These are phyloP conservation scores for Streptanthus diversifolius DNA, from an alignment of 345 rosid species.

Conservation along the genomic window DNA sequence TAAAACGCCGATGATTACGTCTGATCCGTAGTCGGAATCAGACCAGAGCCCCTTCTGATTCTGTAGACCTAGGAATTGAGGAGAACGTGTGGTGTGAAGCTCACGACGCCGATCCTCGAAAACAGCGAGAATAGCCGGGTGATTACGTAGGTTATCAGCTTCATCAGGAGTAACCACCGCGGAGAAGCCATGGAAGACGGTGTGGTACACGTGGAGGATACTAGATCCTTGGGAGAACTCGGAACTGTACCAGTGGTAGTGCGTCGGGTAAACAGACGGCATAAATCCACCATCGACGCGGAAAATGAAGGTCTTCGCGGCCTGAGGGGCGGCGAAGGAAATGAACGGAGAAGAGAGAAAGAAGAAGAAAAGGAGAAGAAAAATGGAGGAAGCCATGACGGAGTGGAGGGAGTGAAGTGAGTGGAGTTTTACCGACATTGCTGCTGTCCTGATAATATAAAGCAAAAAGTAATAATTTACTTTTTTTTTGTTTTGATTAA, in stretches of 20 bases:
- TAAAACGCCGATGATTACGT: slow-evolving; percentile 68
- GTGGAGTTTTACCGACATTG: slow-evolving; percentile 32
- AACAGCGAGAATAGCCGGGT: slow-evolving; percentile 66
- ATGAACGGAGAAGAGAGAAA: slow-evolving; percentile 20
- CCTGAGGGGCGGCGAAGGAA: neutral
- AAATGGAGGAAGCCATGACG: slow-evolving; percentile 26
- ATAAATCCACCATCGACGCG: slow-evolving; percentile 65
- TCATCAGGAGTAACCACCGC: slow-evolving; percentile 48
- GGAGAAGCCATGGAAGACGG: slow-evolving; percentile 93
- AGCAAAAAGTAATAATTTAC: neutral
- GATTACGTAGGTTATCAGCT: slow-evolving; percentile 46
- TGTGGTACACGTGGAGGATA: slow-evolving; percentile 78
- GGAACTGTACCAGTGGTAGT: slow-evolving; percentile 77
- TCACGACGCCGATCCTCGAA: slow-evolving; percentile 64
- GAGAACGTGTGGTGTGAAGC: slow-evolving; percentile 87
- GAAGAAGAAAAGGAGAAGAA: slow-evolving; percentile 6
- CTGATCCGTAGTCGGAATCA: slow-evolving; percentile 84
- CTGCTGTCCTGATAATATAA: slow-evolving; percentile 13
- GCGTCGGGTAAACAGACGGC: slow-evolving; percentile 80
- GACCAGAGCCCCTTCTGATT: slow-evolving; percentile 88
- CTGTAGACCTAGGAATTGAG: slow-evolving; percentile 76
- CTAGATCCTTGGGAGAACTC: slow-evolving; percentile 58
- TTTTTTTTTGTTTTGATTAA: neutral
- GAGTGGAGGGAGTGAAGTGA: slow-evolving; percentile 31
- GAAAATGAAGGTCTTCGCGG: slow-evolving; percentile 60